phyloP scores from a whole-genome alignment of 257 asterid species.

The Echites panduratus region DNA sequence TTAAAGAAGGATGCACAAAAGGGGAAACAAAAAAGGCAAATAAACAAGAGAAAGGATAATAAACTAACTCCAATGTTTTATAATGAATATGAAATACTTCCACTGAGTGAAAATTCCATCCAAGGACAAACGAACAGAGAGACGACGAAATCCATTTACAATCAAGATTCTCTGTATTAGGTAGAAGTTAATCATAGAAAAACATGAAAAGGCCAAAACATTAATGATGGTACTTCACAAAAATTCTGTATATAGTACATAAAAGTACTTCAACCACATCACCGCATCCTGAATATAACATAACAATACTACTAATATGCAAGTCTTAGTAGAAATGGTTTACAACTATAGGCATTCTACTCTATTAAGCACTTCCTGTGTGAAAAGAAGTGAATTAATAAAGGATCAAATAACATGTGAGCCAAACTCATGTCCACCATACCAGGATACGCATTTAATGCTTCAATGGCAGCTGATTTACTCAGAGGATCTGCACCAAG shows the following conservation, averaged over 20 bases:
- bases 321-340: background rate
- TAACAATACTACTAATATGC: background rate
- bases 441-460: conserved; percentile 93
- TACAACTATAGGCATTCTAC: background rate
- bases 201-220: background rate
- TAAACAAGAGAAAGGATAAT: too few species aligned
- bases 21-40: too few species aligned
- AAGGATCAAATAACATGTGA: conserved; percentile 3
- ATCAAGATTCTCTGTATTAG: background rate
- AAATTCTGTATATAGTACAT: background rate
- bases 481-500: conserved; percentile 96
- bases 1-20: background rate
- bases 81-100: background rate
- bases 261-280: background rate
- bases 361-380: background rate
- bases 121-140: background rate
- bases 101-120: background rate
- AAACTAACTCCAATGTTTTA: background rate
- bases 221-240: too few species aligned
- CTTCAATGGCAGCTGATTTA: conserved; percentile 73
- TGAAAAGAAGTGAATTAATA: background rate
- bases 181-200: background rate
- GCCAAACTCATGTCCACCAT: conserved; percentile 12
- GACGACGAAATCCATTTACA: background rate
- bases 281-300: background rate